Conservation (phyloP, 305 asterid species). For the Fraxinus platypoda region DNA sequence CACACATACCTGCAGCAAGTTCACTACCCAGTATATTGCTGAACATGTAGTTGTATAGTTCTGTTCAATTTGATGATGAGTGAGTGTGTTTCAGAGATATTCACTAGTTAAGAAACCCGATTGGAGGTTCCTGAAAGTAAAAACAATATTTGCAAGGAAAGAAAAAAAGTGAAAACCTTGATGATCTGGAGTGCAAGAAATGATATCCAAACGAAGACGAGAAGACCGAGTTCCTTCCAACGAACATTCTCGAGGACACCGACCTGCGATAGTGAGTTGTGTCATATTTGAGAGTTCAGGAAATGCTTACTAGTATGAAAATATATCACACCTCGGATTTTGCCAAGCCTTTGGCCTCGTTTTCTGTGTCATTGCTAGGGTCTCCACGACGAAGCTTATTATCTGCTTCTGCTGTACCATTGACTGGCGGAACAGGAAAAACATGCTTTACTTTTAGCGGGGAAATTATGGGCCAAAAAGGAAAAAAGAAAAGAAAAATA, state of each 20-base stretch:
- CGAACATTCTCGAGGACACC: constrained; percentile 68
- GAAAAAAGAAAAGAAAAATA: constrained; percentile 27
- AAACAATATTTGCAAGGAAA: not conserved
- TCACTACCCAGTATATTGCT: constrained; percentile 71
- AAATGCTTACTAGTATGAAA: not conserved
- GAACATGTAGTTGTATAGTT: constrained; percentile 64
- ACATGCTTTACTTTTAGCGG: not conserved
- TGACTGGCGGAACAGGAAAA: not conserved
- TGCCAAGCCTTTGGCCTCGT: constrained; percentile 35
- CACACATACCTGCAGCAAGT: constrained; percentile 75
- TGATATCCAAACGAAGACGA: constrained; percentile 49
- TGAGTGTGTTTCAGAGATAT: constrained; percentile 17
- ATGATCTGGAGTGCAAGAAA: constrained; percentile 69
- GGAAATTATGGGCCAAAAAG: constrained; percentile 32
- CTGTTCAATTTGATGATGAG: constrained; percentile 40
- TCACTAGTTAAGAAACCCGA: not conserved
- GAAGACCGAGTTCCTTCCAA: constrained; percentile 75
- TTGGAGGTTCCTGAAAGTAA: not conserved
- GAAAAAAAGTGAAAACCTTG: constrained; percentile 49
- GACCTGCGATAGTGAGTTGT: constrained; percentile 46
- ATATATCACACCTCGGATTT: constrained; percentile 50
- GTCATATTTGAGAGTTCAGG: constrained; percentile 9
- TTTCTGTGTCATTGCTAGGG: constrained; percentile 37
- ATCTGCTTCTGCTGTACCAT: not conserved
- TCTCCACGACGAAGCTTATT: constrained; percentile 24